Percentiles rank a stretch among this genome's conserved stretches.
Conservation (phyloP, 2,329 filamentous ascomycete genomes). For the Clonostachys byssicola region DNA sequence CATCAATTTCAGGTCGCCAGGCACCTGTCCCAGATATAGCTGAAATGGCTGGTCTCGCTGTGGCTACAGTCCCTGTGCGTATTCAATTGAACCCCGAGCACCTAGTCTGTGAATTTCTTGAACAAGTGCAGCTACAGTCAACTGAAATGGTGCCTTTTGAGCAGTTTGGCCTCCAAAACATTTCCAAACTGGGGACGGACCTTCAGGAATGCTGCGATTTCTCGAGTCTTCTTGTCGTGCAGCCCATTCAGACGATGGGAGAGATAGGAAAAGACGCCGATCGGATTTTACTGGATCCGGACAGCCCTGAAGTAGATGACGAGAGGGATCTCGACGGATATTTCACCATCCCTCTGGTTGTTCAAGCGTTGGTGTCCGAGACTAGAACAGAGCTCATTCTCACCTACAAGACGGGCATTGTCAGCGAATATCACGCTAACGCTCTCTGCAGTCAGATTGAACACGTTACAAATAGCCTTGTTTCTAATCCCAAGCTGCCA, state of each 20-base stretch:
- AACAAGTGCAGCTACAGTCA: conserved; percentile 5
- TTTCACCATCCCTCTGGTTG: conserved; percentile 1
- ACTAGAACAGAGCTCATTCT: background rate
- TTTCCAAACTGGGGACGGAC: conserved; percentile 8
- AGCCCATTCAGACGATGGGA: conserved; percentile 3
- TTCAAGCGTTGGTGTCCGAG: background rate
- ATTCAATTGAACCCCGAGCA: conserved; percentile 1
- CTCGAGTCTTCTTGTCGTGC: conserved; percentile 10
- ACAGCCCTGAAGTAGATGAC: background rate
- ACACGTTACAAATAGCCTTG: background rate
- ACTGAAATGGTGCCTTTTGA: conserved; percentile 11
- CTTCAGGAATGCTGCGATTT: conserved; percentile 11
- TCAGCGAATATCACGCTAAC: background rate
- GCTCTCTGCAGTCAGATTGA: conserved; percentile 2
- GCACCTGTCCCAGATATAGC: conserved; percentile 1
- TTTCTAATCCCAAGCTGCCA: background rate
- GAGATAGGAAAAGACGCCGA: background rate
- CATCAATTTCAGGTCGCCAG: conserved; percentile 14
- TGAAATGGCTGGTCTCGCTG: conserved; percentile 7
- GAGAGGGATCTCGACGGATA: conserved; percentile 6
- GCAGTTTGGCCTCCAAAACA: conserved; percentile 15
- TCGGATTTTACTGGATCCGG: background rate
- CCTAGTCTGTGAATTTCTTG: conserved; percentile 5
- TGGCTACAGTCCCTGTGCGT: conserved; percentile 8
- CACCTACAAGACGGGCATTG: conserved; percentile 1